Evolutionary conservation across 148 eudicot species (phyloP).

Genomic region (Chenopodium formosanum): DNA sequence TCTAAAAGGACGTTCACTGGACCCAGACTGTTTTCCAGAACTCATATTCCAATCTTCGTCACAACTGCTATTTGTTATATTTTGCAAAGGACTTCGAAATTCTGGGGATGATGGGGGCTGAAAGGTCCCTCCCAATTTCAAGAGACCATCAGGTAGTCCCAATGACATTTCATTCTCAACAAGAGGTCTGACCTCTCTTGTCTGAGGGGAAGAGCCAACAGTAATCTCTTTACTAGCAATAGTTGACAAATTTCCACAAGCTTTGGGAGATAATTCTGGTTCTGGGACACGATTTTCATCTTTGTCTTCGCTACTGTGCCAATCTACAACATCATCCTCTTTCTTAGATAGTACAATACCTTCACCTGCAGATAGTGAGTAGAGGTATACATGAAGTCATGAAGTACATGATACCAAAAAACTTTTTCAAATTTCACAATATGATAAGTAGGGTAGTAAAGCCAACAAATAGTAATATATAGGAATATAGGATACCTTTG

Average conservation of each 20-base stretch:
- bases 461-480: neutral
- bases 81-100: slow-evolving; percentile 46
- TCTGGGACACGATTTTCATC: slow-evolving; percentile 27
- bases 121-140: slow-evolving; percentile 11
- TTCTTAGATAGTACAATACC: neutral
- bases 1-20: slow-evolving; percentile 42
- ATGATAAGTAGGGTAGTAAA: neutral
- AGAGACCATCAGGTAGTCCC: slow-evolving; percentile 16
- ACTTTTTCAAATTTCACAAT: neutral
- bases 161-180: slow-evolving; percentile 24
- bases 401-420: neutral
- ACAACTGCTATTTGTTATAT: slow-evolving; percentile 47
- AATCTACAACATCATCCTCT: slow-evolving; percentile 37
- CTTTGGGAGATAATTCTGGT: slow-evolving; percentile 28
- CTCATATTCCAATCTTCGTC: slow-evolving; percentile 67
- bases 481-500: slow-evolving; percentile 36
- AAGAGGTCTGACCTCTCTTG: slow-evolving; percentile 25
- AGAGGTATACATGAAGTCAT: neutral
- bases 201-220: slow-evolving; percentile 27
- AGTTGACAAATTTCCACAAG: slow-evolving; percentile 21
- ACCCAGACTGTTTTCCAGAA: slow-evolving; percentile 48
- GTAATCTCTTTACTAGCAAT: slow-evolving; percentile 16
- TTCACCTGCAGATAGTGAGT: slow-evolving; percentile 17
- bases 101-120: slow-evolving; percentile 30
- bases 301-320: slow-evolving; percentile 22